Evolutionary conservation across 345 rosid genomes (phyloP).

Genomic region (Barbarea vulgaris): DNA sequence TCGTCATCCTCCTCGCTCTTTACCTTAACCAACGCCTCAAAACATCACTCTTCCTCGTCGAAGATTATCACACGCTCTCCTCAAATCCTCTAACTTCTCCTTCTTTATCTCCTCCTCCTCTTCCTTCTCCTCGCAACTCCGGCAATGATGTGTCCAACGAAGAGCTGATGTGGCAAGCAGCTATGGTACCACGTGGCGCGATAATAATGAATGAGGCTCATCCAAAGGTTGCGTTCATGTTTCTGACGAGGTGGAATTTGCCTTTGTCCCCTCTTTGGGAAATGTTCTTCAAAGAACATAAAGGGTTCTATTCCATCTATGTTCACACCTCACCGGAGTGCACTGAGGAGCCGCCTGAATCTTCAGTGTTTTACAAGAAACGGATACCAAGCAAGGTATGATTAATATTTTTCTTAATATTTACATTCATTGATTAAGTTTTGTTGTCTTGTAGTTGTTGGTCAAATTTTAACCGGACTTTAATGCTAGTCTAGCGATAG

Average conservation of each 20-base stretch:
- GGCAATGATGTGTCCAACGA: slow-evolving; percentile 31
- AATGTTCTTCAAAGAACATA: slow-evolving; percentile 55
- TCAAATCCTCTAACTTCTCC: slow-evolving; percentile 18
- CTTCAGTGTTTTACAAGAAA: slow-evolving; percentile 58
- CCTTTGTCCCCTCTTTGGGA: slow-evolving; percentile 77
- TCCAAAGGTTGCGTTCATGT: slow-evolving; percentile 77
- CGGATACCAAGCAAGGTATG: slow-evolving; percentile 69
- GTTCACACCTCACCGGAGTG: slow-evolving; percentile 67
- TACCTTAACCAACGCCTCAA: slow-evolving; percentile 40
- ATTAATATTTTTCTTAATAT: not conserved
- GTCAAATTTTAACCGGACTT: not conserved
- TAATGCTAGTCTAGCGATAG: not conserved
- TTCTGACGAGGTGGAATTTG: slow-evolving; percentile 58
- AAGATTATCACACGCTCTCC: slow-evolving; percentile 15
- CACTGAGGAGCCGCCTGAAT: slow-evolving; percentile 43
- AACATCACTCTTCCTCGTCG: slow-evolving; percentile 20
- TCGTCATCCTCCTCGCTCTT: slow-evolving; percentile 36
- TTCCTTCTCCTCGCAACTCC: not conserved
- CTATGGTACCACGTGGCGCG: slow-evolving; percentile 6
- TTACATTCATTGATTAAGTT: not conserved
- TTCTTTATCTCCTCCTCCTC: slow-evolving; percentile 6
- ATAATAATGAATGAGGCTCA: not conserved
- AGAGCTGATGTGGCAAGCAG: slow-evolving; percentile 41
- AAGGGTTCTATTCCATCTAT: slow-evolving; percentile 59
- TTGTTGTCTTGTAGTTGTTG: not conserved